These are phyloP conservation scores for Claviceps sp. DNA, from an alignment of 2,329 filamentous ascomycete species.

Conservation along the genomic window DNA sequence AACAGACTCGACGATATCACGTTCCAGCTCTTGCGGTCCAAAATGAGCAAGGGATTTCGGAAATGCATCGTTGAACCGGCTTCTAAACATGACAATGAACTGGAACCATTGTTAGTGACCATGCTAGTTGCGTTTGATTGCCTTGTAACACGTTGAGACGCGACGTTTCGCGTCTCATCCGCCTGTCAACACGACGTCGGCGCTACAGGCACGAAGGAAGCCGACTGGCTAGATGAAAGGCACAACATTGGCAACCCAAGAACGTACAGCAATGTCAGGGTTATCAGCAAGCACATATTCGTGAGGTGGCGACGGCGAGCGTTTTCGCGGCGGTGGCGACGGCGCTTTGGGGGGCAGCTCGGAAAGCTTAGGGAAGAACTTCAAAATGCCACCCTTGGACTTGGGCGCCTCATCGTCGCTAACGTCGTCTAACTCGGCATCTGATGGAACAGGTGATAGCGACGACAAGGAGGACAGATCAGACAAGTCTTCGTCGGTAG, in stretches of 20 bases:
- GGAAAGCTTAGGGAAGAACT: slow-evolving; percentile 51
- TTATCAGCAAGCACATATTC: slow-evolving; percentile 86
- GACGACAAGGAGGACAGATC: slow-evolving; percentile 47
- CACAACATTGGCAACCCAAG: slow-evolving; percentile 1
- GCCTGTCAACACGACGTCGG: slow-evolving; percentile 4
- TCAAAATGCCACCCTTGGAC: slow-evolving; percentile 47
- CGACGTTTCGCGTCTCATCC: slow-evolving; percentile 40
- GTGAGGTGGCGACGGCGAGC: slow-evolving; percentile 78
- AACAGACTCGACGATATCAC: slow-evolving; percentile 61
- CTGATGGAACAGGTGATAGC: slow-evolving; percentile 30
- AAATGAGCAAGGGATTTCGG: slow-evolving; percentile 78
- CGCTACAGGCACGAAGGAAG: not conserved
- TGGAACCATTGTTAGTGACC: slow-evolving; percentile 22
- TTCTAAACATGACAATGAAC: slow-evolving; percentile 98
- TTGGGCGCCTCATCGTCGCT: slow-evolving; percentile 23
- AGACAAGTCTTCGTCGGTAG: slow-evolving; percentile 48
- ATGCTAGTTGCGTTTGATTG: slow-evolving; percentile 2
- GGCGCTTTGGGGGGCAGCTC: slow-evolving; percentile 39
- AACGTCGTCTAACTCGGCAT: slow-evolving; percentile 37
- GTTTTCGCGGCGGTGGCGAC: slow-evolving; percentile 58
- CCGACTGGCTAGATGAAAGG: not conserved
- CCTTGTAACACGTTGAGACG: slow-evolving; percentile 22
- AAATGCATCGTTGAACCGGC: slow-evolving; percentile 82
- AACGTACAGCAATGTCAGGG: slow-evolving; percentile 78
- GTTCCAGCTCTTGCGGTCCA: slow-evolving; percentile 89